Conservation (phyloP, 257 asterid species). For the Leonotis leonurus region DNA sequence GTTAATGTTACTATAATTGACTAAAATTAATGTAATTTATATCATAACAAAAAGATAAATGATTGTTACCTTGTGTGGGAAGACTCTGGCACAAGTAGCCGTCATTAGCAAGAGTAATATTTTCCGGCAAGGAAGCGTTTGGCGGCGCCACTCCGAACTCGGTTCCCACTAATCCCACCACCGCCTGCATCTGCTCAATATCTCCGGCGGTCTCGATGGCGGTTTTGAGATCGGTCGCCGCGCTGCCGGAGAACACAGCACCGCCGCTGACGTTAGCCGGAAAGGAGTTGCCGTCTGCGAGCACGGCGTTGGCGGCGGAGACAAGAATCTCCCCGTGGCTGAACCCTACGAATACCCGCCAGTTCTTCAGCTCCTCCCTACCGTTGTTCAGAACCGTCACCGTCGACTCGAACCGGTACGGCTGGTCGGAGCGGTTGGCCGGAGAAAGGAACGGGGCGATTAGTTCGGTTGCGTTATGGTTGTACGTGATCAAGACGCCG, state of each 20-base stretch:
- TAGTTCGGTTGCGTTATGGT: conserved; percentile 21
- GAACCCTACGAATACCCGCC: conserved; percentile 71
- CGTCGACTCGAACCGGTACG: conserved; percentile 52
- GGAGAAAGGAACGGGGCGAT: conserved; percentile 38
- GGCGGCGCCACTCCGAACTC: conserved; percentile 49
- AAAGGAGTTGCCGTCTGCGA: conserved; percentile 42
- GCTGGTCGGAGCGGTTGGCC: conserved; percentile 33
- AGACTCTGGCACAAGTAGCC: conserved; percentile 40
- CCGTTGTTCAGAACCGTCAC: conserved; percentile 49
- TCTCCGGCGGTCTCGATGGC: conserved; percentile 68
- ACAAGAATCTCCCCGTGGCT: conserved; percentile 43
- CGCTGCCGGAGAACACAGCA: conserved; percentile 40
- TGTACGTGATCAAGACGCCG: conserved; percentile 43
- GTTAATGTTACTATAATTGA: too few relatives aligned
- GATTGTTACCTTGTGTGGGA: conserved; percentile 16
- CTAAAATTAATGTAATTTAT: neutral
- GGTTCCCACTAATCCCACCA: conserved; percentile 50
- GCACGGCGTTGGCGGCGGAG: conserved; percentile 49
- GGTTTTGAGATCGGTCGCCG: conserved; percentile 40
- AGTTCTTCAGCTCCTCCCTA: conserved; percentile 36
- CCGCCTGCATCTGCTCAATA: conserved; percentile 39
- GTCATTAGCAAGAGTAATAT: conserved; percentile 46
- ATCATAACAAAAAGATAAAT: too few relatives aligned
- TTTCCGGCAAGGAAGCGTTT: conserved; percentile 40
- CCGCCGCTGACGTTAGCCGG: conserved; percentile 64